Evolutionary conservation across 495 filamentous ascomycete species (phyloP), one percentile per base, ranked within the genome.

Genomic region (Penicillium crystallinum): DNA sequence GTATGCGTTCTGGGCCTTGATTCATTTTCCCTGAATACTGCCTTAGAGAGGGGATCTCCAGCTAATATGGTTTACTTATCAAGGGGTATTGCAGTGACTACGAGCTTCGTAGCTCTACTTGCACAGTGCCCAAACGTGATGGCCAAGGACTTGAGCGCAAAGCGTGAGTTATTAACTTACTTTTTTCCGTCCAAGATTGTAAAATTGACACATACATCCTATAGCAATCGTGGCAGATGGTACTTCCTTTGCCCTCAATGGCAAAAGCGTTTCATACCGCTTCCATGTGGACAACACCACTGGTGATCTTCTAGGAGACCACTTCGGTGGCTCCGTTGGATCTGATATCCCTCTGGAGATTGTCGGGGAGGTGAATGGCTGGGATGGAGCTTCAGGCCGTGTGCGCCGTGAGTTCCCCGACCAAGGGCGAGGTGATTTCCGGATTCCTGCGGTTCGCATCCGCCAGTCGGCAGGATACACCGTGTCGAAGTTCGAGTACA

Each of bases 341-440:
- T 66, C 63, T 9, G 64, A 61, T 0, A 75, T 77, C n/a, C 70
- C 73, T 0, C 59, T 59, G 2, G 76, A 77, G 45, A 58, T 66
- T 17, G 59, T 67, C 9, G 55, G 65, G 0, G 61, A 62, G 4
- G 67, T 69, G 15, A 66, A 71, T 23, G 78, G 78, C 33, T 81
- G 78, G 77, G 66, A 64, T 17, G 67, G 68, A 6, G 61, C 58
- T 14, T 60, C 68, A n/a, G 73, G 71, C 9, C 74, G 77, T 41
- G 58, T 69, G 6, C 75, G 77, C 3, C 74, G 78, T 8, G 78
- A 81, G 55, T 80, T 81, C 41, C 78, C 78, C 3, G 78, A 81
- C 41, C 70, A 76, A 27, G 78, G 78, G 0, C 69, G 77, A 21
- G 77, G 78, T 12, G 78, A 81, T 56, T 80, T 77, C 45, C 73